phyloP scores from a whole-genome alignment of 2,329 filamentous ascomycete genomes.

The Fusarium torreyae region DNA sequence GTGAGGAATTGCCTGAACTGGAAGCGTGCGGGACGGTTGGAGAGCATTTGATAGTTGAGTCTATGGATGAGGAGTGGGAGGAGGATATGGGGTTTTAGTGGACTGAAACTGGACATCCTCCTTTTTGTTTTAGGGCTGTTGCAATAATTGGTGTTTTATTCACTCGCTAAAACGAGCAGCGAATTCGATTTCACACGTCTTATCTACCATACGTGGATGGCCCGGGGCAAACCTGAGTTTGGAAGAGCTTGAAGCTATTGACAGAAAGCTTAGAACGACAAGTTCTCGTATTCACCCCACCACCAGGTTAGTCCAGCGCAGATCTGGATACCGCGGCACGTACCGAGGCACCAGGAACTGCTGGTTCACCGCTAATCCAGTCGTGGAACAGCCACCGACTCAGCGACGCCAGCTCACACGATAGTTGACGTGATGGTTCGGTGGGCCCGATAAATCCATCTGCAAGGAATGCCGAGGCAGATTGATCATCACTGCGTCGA shows the following conservation, averaged over 20 bases:
- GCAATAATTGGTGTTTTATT: too few species aligned
- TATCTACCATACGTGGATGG: too few species aligned
- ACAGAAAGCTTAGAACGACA: neutral
- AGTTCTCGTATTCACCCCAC: conserved; percentile 3
- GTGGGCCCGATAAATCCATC: neutral
- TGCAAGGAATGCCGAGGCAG: conserved; percentile 1
- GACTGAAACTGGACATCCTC: too few species aligned
- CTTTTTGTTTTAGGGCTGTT: too few species aligned
- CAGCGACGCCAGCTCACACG: conserved; percentile 6
- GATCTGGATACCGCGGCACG: neutral
- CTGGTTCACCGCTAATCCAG: conserved; percentile 27
- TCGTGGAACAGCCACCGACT: conserved; percentile 5
- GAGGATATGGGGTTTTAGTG: too few species aligned
- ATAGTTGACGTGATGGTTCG: conserved; percentile 9
- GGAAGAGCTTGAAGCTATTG: neutral
- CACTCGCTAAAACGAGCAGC: too few species aligned
- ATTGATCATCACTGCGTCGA: neutral
- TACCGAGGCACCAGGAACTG: conserved; percentile 7
- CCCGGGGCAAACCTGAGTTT: neutral
- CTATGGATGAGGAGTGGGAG: too few species aligned
- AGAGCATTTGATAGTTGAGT: too few species aligned
- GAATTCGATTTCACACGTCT: too few species aligned
- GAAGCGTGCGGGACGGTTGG: too few species aligned
- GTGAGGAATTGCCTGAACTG: too few species aligned
- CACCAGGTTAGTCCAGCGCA: neutral